Evolutionary conservation across 2,329 filamentous ascomycete genomes (phyloP), one percentile per base, ranked within the genome.

Genomic region (Botrytis deweyae): DNA sequence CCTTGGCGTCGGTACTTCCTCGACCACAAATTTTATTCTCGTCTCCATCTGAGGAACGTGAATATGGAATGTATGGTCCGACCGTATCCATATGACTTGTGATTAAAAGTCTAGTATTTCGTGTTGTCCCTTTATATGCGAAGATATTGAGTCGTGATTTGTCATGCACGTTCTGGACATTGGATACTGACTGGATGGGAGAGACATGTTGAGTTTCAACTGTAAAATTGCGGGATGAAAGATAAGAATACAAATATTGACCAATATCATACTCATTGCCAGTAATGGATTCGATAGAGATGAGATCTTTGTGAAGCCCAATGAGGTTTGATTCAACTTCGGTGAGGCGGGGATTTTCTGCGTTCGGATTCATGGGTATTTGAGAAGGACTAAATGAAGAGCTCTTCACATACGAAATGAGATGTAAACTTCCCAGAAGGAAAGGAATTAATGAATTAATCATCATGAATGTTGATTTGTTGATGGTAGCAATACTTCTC

Each of bases 1-100:
- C 90, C 81, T 92, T 92, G 78, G 88, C 90, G 78, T 90, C 93
- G 40, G 93, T 92, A 72, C 86, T 89, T 68, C 93, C 93, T 44
- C 93, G 90, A 16, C 93, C 93, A 52, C 85, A 87, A 75, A 94
- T 91, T 72, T 85, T 14, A 85, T 76, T 3, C 81, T 77, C 29
- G 78, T 76, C 73, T 46, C 62, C 40, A 12, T 46, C 16, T 22
- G 40, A 65, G 0, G 73, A 62, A 76, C 76, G 86, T 25, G 75
- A 72, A 63, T 75, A 74, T 22, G 73, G 62, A 81, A 80, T 16
- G 85, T 84, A 88, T 0, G 87, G 88, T 2, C 88, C 86, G 0
- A 87, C 85, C 22, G 82, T 83, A 77, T 93, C 91, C 75, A 92
- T 91, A 79, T 92, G 90, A 73, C 87, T 90, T 2, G 87, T 87